phyloP scores from a whole-genome alignment of 176 grass and related monocot genomes.

The Oryza nivara region DNA sequence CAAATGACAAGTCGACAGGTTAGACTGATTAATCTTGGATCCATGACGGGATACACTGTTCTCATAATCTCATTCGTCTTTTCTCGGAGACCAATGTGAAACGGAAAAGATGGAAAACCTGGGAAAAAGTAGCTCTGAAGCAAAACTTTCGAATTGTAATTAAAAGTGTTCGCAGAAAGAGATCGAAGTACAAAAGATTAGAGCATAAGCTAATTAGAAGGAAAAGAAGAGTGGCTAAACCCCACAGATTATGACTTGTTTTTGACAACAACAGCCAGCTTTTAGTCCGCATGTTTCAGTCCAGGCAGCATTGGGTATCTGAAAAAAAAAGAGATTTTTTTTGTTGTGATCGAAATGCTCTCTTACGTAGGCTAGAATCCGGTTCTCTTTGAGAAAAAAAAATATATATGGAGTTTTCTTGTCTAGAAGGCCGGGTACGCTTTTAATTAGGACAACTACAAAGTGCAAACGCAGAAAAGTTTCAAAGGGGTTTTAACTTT shows the following conservation, averaged over 20 bases:
- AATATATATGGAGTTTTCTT: background rate
- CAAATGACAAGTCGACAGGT: background rate
- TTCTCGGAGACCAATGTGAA: constrained; percentile 36
- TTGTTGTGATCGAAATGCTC: background rate
- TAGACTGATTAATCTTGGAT: constrained; percentile 18
- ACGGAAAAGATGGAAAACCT: background rate
- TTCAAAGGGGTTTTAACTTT: background rate
- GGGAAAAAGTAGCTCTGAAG: constrained; percentile 36
- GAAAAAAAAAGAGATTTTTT: background rate
- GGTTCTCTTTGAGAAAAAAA: constrained; percentile 4
- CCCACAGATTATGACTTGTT: constrained; percentile 41
- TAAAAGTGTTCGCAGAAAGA: constrained; percentile 32
- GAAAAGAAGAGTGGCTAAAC: background rate
- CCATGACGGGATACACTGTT: background rate
- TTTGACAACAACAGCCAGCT: constrained; percentile 31
- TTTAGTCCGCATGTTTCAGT: constrained; percentile 46
- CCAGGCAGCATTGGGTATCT: constrained; percentile 7
- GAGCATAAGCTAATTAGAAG: background rate
- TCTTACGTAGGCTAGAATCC: constrained; percentile 7
- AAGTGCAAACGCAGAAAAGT: background rate
- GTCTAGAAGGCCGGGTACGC: background rate
- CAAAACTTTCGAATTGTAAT: constrained; percentile 31
- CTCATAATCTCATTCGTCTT: background rate
- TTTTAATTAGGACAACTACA: background rate
- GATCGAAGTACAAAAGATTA: constrained; percentile 39